Conservation (phyloP, 768 basidiomycete genomes). For the Clitopilus hobsonii region DNA sequence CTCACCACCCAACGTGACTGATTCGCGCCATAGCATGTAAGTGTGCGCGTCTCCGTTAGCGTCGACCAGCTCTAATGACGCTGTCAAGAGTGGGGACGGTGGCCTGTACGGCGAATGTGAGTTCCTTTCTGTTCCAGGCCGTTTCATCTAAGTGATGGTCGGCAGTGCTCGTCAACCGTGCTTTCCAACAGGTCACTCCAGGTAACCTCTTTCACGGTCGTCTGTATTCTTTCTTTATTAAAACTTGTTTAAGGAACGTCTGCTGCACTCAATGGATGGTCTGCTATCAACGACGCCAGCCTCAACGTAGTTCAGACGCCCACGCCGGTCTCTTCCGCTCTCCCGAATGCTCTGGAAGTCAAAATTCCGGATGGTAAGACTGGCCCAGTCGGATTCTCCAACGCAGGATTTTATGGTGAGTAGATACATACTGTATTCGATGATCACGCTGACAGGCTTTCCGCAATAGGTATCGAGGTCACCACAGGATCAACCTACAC, state of each 20-base stretch:
- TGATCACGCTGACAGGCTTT: too few species aligned
- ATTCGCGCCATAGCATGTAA: not conserved
- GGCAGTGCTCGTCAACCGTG: conserved; percentile 56
- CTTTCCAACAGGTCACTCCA: conserved; percentile 59
- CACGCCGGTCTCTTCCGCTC: conserved; percentile 44
- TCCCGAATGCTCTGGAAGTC: conserved; percentile 55
- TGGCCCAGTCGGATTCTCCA: conserved; percentile 45
- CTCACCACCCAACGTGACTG: too few species aligned
- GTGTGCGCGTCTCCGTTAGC: too few species aligned
- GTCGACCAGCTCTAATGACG: not conserved
- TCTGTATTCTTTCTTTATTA: too few species aligned
- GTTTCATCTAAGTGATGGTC: not conserved
- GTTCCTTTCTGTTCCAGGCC: too few species aligned
- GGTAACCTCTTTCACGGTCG: too few species aligned
- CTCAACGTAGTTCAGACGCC: conserved; percentile 44
- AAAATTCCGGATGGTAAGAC: conserved; percentile 29
- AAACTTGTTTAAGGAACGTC: too few species aligned
- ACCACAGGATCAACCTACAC: conserved; percentile 43
- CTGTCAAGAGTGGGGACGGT: conserved; percentile 23
- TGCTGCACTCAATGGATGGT: conserved; percentile 45
- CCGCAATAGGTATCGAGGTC: conserved; percentile 62
- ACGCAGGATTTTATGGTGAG: conserved; percentile 50
- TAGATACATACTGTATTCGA: too few species aligned
- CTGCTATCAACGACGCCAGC: conserved; percentile 31
- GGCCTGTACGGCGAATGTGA: conserved; percentile 25